Conservation (phyloP, 2,329 filamentous ascomycete genomes). For the Aplosporella prunicola region DNA sequence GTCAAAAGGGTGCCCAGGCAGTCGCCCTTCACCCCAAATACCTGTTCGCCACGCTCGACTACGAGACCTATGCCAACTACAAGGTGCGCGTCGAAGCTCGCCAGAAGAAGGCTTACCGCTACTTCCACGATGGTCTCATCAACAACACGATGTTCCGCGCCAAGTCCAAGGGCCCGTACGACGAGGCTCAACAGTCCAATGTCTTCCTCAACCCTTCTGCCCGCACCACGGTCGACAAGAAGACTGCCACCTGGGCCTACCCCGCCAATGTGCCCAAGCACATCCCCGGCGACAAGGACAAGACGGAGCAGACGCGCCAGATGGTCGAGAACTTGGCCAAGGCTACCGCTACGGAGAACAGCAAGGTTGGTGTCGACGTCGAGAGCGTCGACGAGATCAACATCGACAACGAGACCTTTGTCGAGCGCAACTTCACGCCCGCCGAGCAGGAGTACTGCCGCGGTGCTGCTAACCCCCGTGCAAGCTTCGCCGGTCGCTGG, state of each 20-base stretch:
- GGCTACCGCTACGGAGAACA: conserved; percentile 48
- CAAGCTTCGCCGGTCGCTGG: conserved; percentile 92
- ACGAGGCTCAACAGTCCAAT: conserved; percentile 72
- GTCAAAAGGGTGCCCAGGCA: conserved; percentile 95
- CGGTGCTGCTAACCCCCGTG: conserved; percentile 67
- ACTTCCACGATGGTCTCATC: conserved; percentile 96
- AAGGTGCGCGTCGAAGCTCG: conserved; percentile 79
- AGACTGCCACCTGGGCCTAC: conserved; percentile 69
- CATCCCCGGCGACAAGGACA: conserved; percentile 45
- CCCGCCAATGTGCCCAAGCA: conserved; percentile 52
- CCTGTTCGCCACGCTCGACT: conserved; percentile 86
- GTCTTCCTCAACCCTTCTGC: conserved; percentile 92
- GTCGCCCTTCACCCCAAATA: conserved; percentile 97
- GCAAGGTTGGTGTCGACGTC: conserved; percentile 87
- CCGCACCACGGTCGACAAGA: conserved; percentile 77
- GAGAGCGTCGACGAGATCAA: conserved; percentile 83
- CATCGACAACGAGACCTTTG: conserved; percentile 85
- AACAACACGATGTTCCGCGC: conserved; percentile 97
- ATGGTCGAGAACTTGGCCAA: conserved; percentile 70
- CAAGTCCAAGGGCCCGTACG: conserved; percentile 85
- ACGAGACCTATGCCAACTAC: conserved; percentile 73
- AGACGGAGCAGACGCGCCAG: conserved; percentile 55
- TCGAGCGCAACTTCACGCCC: conserved; percentile 87
- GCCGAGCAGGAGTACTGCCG: conserved; percentile 80
- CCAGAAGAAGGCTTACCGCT: conserved; percentile 98